phyloP scores from a whole-genome alignment of 2,329 filamentous ascomycete genomes.

The Aspergillus quadricinctus region DNA sequence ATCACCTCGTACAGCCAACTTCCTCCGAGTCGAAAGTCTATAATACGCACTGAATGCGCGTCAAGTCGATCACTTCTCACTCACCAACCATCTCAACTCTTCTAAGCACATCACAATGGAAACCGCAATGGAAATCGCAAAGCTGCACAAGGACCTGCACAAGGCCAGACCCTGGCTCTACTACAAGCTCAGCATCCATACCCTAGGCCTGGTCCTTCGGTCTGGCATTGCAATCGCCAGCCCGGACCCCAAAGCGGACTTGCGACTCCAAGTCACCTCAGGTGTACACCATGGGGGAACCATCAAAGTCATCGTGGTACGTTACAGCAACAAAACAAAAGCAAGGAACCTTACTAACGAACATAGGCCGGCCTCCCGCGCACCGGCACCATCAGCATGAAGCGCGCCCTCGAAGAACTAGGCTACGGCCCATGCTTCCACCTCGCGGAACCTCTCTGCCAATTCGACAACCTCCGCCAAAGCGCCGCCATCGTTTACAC shows the following conservation, averaged over 20 bases:
- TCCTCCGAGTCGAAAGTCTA: slow-evolving; percentile 1
- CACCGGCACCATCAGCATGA: slow-evolving; percentile 16
- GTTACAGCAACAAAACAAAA: not conserved
- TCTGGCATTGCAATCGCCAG: slow-evolving; percentile 9
- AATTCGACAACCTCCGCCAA: slow-evolving; percentile 10
- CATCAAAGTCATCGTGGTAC: slow-evolving; percentile 12
- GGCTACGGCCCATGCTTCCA: slow-evolving; percentile 14
- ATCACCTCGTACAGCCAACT: not conserved
- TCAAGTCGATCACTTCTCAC: slow-evolving; percentile 3
- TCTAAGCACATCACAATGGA: not conserved
- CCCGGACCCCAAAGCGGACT: slow-evolving; percentile 9
- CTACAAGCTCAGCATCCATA: slow-evolving; percentile 8
- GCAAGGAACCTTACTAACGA: not conserved
- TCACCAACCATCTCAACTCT: not conserved
- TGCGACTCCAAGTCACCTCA: slow-evolving; percentile 3
- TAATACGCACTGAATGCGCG: slow-evolving; percentile 4
- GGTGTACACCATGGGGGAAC: slow-evolving; percentile 7
- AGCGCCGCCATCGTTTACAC: slow-evolving; percentile 13
- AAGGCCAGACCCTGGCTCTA: slow-evolving; percentile 10
- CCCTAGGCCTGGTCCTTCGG: slow-evolving; percentile 8
- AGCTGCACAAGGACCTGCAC: slow-evolving; percentile 8
- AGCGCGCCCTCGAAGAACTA: slow-evolving; percentile 13
- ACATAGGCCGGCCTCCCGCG: slow-evolving; percentile 15
- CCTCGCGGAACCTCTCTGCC: slow-evolving; percentile 13
- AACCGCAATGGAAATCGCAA: slow-evolving; percentile 6